These are phyloP conservation scores for Irpex lacteus DNA, from an alignment of 1,284 basidiomycete genomes.

Conservation along the genomic window DNA sequence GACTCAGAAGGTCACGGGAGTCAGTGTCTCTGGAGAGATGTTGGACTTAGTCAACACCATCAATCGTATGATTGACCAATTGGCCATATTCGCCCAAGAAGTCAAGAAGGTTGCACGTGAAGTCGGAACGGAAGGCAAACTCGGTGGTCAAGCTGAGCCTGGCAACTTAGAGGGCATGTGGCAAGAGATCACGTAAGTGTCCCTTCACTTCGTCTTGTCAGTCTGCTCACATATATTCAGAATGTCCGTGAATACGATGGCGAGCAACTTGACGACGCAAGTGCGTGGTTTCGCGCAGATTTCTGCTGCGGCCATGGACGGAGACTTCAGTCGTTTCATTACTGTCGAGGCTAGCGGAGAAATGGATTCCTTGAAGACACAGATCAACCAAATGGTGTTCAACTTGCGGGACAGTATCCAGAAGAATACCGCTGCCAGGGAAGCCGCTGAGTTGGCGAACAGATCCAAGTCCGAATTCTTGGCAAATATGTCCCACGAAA, in stretches of 20 bases:
- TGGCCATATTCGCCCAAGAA: slow-evolving; percentile 92
- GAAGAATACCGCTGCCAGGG: slow-evolving; percentile 97
- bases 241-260: slow-evolving; percentile 95
- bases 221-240: slow-evolving; percentile 27
- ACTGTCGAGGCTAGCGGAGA: slow-evolving; percentile 98
- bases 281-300: slow-evolving; percentile 99
- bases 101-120: slow-evolving; percentile 95
- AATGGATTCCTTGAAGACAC: slow-evolving; percentile 99
- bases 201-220: background rate
- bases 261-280: slow-evolving; percentile 95
- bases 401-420: slow-evolving; percentile 96
- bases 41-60: slow-evolving; percentile 91
- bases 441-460: slow-evolving; percentile 96
- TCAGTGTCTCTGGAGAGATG: slow-evolving; percentile 95
- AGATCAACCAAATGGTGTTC: slow-evolving; percentile 99
- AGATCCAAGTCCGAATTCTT: slow-evolving; percentile 97
- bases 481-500: slow-evolving; percentile 97
- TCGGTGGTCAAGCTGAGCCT: slow-evolving; percentile 97
- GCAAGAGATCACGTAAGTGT: slow-evolving; percentile 95
- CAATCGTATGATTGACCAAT: slow-evolving; percentile 95
- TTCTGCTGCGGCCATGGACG: slow-evolving; percentile 97
- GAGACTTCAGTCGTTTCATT: slow-evolving; percentile 98
- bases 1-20: slow-evolving; percentile 90
- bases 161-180: slow-evolving; percentile 97
- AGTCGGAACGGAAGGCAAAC: slow-evolving; percentile 94